A percentile compares a stretch with the other conserved stretches of the same genome.
Conservation (phyloP, 805 yeast species). For the Myxozyma neotropica region DNA sequence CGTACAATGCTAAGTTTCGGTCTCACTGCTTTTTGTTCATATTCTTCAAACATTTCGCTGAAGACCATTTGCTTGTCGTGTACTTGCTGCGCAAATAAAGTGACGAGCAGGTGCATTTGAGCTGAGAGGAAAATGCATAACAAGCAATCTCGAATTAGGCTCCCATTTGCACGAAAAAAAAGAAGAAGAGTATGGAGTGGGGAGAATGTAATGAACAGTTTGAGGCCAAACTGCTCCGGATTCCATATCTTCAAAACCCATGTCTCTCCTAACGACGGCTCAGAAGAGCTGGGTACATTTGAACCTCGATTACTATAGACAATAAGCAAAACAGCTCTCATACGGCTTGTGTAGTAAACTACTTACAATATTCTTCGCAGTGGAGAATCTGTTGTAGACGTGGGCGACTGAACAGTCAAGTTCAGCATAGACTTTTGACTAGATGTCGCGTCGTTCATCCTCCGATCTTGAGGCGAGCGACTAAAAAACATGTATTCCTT, state of each 20-base stretch:
- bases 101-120: constrained; percentile 47
- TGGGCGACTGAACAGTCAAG: neutral
- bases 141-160: constrained; percentile 37
- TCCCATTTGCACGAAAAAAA: constrained; percentile 44
- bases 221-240: constrained; percentile 61
- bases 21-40: constrained; percentile 61
- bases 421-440: constrained; percentile 3
- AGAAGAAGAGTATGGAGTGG: constrained; percentile 58
- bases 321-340: neutral
- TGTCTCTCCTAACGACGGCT: constrained; percentile 12
- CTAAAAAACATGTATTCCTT: constrained; percentile 27
- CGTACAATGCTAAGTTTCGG: constrained; percentile 56
- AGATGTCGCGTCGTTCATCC: constrained; percentile 5
- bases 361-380: constrained; percentile 9
- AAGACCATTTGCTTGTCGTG: constrained; percentile 63
- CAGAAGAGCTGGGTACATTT: neutral
- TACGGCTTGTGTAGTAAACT: neutral
- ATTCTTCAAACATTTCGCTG: constrained; percentile 64
- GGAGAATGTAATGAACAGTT: constrained; percentile 57
- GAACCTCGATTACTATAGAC: neutral
- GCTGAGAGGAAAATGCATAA: constrained; percentile 46
- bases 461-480: constrained; percentile 17
- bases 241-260: constrained; percentile 69
- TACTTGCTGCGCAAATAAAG: constrained; percentile 51
- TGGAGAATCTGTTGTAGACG: neutral